These are phyloP conservation scores for Dalbergia oliveri DNA, from an alignment of 306 rosid genomes.

Conservation along the genomic window DNA sequence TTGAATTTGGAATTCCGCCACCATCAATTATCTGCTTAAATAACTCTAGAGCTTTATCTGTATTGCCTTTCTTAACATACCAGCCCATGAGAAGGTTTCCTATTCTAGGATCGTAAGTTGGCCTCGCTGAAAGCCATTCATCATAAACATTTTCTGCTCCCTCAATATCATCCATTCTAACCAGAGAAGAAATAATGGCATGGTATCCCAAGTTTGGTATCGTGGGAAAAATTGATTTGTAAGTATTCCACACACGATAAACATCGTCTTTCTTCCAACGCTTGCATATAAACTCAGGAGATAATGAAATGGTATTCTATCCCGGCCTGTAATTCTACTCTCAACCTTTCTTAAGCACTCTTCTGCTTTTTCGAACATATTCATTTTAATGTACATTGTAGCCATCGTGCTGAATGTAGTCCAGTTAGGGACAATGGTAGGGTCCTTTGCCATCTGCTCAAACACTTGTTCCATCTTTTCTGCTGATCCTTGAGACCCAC, in stretches of 20 bases:
- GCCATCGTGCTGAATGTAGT: conserved; percentile 95
- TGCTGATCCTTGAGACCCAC: conserved; percentile 76
- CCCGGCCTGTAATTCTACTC: conserved; percentile 83
- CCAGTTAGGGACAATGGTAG: conserved; percentile 83
- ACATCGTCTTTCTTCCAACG: conserved; percentile 81
- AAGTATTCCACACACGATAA: conserved; percentile 84
- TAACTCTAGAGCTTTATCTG: conserved; percentile 66
- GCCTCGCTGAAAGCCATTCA: conserved; percentile 79
- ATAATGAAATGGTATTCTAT: conserved; percentile 90
- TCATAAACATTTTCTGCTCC: conserved; percentile 76
- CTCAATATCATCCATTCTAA: conserved; percentile 78
- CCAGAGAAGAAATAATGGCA: conserved; percentile 77
- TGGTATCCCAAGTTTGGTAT: conserved; percentile 94
- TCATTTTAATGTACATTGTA: conserved; percentile 89
- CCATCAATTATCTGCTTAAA: conserved; percentile 64
- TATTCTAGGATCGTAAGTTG: conserved; percentile 78
- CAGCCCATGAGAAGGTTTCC: conserved; percentile 73
- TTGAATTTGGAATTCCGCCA: conserved; percentile 83
- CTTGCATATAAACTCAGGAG: conserved; percentile 86
- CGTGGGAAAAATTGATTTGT: conserved; percentile 70
- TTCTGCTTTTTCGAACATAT: conserved; percentile 74
- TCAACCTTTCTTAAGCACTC: conserved; percentile 81
- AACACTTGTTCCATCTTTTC: conserved; percentile 85
- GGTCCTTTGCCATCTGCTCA: conserved; percentile 81
- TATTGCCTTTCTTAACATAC: conserved; percentile 62